These are phyloP conservation scores for Claviceps sp. DNA, from an alignment of 2,329 filamentous ascomycete species.

Conservation along the genomic window DNA sequence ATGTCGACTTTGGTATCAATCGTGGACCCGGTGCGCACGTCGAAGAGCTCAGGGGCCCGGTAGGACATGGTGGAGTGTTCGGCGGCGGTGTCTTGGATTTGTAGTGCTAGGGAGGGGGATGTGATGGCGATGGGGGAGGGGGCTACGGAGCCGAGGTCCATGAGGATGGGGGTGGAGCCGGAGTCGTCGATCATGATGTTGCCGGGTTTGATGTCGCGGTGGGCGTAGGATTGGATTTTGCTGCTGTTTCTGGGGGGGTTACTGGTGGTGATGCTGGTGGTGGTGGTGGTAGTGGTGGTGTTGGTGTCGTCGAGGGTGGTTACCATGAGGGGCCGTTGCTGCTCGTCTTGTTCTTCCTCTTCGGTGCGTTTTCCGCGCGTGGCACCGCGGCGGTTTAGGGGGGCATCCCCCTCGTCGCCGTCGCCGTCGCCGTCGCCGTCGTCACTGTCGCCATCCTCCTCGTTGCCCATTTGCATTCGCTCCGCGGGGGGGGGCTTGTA, in stretches of 20 bases:
- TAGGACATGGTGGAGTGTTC: constrained; percentile 99
- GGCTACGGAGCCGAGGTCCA: constrained; percentile 90
- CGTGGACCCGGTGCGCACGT: constrained; percentile 83
- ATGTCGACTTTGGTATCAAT: constrained; percentile 97
- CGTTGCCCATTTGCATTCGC: constrained; percentile 39
- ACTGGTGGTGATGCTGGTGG: neutral
- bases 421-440: constrained; percentile 17
- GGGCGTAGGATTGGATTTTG: constrained; percentile 68
- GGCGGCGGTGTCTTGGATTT: constrained; percentile 85
- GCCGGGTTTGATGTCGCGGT: constrained; percentile 91
- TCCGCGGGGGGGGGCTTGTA: constrained; percentile 43
- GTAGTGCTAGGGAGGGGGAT: constrained; percentile 76
- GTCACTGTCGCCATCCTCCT: constrained; percentile 18
- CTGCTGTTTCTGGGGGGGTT: neutral
- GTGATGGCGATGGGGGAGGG: constrained; percentile 82
- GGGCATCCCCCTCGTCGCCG: constrained; percentile 11
- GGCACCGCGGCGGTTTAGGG: no score
- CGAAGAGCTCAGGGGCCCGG: constrained; percentile 91
- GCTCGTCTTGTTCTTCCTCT: constrained; percentile 45
- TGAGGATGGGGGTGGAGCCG: constrained; percentile 78
- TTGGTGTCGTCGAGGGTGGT: neutral
- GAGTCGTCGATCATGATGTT: constrained; percentile 98
- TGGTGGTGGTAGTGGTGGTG: neutral
- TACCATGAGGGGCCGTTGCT: constrained; percentile 72
- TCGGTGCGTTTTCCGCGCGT: no score